Evolutionary conservation across 768 basidiomycete genomes (phyloP).

Genomic region (Psilocybe cyanescens): DNA sequence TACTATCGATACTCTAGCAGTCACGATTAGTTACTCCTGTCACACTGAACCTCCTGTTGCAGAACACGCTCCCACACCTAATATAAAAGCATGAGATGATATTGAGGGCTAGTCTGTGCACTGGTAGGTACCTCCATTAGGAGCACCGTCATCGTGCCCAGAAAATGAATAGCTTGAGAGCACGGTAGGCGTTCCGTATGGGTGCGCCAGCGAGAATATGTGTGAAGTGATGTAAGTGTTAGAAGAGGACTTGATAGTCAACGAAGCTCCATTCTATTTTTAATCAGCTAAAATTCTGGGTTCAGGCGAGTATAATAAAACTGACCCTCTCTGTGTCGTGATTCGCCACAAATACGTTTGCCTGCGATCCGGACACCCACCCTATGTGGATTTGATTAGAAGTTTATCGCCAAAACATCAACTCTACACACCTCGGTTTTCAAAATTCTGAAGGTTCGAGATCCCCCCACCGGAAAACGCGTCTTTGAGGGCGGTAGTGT

Average conservation of each 20-base stretch:
- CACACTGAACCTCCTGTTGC: slow-evolving; percentile 50
- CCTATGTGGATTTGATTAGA: slow-evolving; percentile 35
- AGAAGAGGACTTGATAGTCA: slow-evolving; percentile 63
- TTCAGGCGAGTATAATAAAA: background rate
- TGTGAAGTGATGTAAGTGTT: slow-evolving; percentile 65
- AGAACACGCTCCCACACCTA: slow-evolving; percentile 54
- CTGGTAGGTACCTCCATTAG: slow-evolving; percentile 50
- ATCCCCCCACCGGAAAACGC: slow-evolving; percentile 59
- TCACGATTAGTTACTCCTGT: too few relatives aligned
- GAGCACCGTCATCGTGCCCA: slow-evolving; percentile 57
- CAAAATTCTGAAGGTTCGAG: slow-evolving; percentile 52
- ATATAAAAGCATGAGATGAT: background rate
- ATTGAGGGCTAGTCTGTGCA: too few relatives aligned
- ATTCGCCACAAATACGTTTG: slow-evolving; percentile 71
- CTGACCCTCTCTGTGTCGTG: slow-evolving; percentile 70
- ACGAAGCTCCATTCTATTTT: slow-evolving; percentile 50
- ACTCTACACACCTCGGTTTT: slow-evolving; percentile 43
- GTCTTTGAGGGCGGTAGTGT: slow-evolving; percentile 51
- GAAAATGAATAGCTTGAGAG: slow-evolving; percentile 62
- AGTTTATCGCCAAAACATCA: background rate
- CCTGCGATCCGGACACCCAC: slow-evolving; percentile 56
- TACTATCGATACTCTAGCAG: too few relatives aligned
- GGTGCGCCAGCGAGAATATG: slow-evolving; percentile 68
- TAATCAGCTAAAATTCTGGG: background rate
- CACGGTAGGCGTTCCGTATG: slow-evolving; percentile 68